Conservation (phyloP, 345 rosid species). For the Salix arbutifolia region DNA sequence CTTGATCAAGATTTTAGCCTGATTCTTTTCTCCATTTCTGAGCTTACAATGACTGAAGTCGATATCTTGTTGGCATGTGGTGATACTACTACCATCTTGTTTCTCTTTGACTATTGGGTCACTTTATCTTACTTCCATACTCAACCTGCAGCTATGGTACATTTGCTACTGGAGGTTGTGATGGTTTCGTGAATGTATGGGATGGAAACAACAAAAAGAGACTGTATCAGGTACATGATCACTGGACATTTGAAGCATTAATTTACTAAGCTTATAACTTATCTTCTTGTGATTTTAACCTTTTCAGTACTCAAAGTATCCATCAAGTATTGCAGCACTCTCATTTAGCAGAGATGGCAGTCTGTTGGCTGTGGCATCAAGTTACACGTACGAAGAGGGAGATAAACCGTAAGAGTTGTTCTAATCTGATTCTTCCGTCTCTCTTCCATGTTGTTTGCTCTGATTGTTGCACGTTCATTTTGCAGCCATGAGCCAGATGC, state of each 20-base stretch:
- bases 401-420: constrained; percentile 65
- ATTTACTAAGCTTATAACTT: not conserved
- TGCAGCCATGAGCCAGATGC: constrained; percentile 93
- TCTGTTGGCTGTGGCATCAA: constrained; percentile 91
- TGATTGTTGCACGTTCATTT: constrained; percentile 14
- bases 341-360: constrained; percentile 97
- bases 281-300: constrained; percentile 10
- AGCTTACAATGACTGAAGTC: not conserved
- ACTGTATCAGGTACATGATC: constrained; percentile 72
- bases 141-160: constrained; percentile 78
- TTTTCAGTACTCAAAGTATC: constrained; percentile 83
- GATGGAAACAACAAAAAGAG: constrained; percentile 99
- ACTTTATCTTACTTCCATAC: constrained; percentile 8
- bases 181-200: constrained; percentile 96
- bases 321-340: constrained; percentile 83
- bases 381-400: constrained; percentile 96
- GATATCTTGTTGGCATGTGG: not conserved
- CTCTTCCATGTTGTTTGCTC: not conserved
- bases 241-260: not conserved
- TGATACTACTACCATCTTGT: not conserved
- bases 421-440: constrained; percentile 2
- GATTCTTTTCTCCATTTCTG: not conserved
- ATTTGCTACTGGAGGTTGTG: constrained; percentile 98
- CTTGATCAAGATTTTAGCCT: not conserved
- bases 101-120: not conserved